Percentiles rank a stretch among this genome's conserved stretches.
These are phyloP conservation scores for Backusella tarrabulga DNA, from an alignment of 192 early-diverging fungal species.

Conservation along the genomic window DNA sequence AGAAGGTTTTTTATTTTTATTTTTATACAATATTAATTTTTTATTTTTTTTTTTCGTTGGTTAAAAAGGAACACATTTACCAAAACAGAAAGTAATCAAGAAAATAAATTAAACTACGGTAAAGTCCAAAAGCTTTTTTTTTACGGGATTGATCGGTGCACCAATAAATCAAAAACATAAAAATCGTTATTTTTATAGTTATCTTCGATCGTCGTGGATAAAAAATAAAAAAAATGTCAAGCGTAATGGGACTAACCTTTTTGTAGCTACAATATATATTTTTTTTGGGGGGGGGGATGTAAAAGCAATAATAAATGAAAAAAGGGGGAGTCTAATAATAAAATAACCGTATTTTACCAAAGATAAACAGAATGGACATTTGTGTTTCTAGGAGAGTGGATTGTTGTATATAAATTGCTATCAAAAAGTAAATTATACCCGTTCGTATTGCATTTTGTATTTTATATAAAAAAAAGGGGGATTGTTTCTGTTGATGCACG, in stretches of 20 bases:
- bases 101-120: constrained; percentile 2
- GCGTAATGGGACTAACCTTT: not conserved
- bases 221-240: constrained; percentile 1
- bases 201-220: not conserved
- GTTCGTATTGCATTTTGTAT: too few relatives aligned
- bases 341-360: not conserved
- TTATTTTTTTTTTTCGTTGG: not conserved
- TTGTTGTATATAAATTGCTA: too few relatives aligned
- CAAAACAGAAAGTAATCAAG: constrained; percentile 5
- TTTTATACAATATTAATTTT: not conserved
- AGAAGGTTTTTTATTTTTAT: constrained; percentile 1
- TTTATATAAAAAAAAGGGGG: not conserved
- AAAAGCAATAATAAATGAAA: not conserved
- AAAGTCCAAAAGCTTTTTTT: not conserved
- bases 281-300: not conserved
- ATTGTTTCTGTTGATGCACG: not conserved
- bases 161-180: constrained; percentile 3
- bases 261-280: too few relatives aligned
- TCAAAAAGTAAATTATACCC: too few relatives aligned
- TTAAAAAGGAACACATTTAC: constrained; percentile 3
- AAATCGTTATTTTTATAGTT: constrained; percentile 1
- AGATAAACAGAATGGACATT: not conserved
- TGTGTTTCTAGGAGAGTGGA: not conserved
- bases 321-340: not conserved
- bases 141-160: not conserved